Base-by-base conservation (phyloP, 768 basidiomycete species). In the Termitomyces bulborhizus region DNA sequence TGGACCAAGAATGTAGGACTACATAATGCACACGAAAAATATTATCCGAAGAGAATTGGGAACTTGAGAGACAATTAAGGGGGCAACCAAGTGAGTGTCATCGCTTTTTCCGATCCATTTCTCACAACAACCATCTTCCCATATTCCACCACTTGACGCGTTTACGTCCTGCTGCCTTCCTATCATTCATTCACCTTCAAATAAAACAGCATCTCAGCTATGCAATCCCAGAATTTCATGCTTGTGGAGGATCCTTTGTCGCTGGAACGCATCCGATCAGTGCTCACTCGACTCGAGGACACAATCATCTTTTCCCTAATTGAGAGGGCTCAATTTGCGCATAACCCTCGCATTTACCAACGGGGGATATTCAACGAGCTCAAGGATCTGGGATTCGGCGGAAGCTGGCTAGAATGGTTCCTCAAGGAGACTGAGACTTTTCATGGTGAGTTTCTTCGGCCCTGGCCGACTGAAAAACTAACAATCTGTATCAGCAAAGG, bases 241-340 rank as follows among this genome's bases (percentile, higher is more conserved):
- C 75, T 82, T 59, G 78, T 78, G 37, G 85, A 91, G 59, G 86
- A 95, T 66, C 91, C 94, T 1, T 80, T 98, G 13, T 90, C 88
- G 18, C 75, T 96, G n/a, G 88, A 93, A 46, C 78, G 84, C 57
- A 98, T 99, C 63, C 79, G 97, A 54, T 84, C 84, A 21, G 88
- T 94, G 46, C 77, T 99, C 15, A 85, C 79, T 59, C 82, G 97
- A 27, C 83, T 99, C 24, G 97, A 99, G 68, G 97, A 99, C 63
- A 99, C 96, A 21, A 98, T 99, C 75, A 98, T 98, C 70, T 99
- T 99, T 69, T 86, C 83, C 48, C 80, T 98, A 54, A 99, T 99
- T 64, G 97, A 99, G 69, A 83, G 97, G 16, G 96, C 95, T 0
- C 96, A 98, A 68, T 99, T 98, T 66, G 93, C 93, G 0, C 88